phyloP scores from a whole-genome alignment of 2,329 filamentous ascomycete genomes.

The Cytospora paraplurivora region DNA sequence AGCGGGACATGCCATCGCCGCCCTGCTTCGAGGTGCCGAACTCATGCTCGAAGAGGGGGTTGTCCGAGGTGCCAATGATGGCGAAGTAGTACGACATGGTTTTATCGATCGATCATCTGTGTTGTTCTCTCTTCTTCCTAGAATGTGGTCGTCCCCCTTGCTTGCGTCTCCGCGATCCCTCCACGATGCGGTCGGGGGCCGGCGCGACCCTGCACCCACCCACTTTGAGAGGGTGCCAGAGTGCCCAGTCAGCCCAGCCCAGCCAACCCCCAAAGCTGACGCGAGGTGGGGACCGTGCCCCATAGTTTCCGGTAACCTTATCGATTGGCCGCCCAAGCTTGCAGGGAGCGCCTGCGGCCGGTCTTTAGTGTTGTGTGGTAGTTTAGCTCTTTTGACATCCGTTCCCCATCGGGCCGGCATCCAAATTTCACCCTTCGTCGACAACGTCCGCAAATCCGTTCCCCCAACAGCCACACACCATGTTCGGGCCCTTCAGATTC shows the following conservation, averaged over 20 bases:
- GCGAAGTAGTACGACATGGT: conserved; percentile 98
- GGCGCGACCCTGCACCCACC: neutral
- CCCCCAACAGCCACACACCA: conserved; percentile 40
- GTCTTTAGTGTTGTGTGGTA: neutral
- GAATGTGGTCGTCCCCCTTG: neutral
- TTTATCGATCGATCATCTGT: conserved; percentile 37
- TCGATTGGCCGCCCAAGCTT: conserved; percentile 14
- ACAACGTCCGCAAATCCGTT: neutral
- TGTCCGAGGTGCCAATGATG: conserved; percentile 93
- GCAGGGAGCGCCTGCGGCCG: conserved; percentile 1
- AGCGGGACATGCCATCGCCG: conserved; percentile 88
- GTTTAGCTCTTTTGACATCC: conserved; percentile 5
- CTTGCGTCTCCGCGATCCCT: neutral
- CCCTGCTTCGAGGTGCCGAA: conserved; percentile 96
- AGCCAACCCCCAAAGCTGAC: neutral
- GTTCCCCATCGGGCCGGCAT: conserved; percentile 11
- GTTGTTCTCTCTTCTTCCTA: neutral
- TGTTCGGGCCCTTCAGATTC: conserved; percentile 84
- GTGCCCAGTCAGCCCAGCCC: too few species aligned
- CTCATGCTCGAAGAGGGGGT: conserved; percentile 93
- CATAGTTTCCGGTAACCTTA: conserved; percentile 18
- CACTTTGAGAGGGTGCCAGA: too few species aligned
- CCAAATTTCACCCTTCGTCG: conserved; percentile 2
- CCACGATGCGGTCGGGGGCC: neutral
- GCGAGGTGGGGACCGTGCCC: conserved; percentile 15